Conservation (phyloP, 2,329 filamentous ascomycete species). For the Thielaviopsis punctulata region DNA sequence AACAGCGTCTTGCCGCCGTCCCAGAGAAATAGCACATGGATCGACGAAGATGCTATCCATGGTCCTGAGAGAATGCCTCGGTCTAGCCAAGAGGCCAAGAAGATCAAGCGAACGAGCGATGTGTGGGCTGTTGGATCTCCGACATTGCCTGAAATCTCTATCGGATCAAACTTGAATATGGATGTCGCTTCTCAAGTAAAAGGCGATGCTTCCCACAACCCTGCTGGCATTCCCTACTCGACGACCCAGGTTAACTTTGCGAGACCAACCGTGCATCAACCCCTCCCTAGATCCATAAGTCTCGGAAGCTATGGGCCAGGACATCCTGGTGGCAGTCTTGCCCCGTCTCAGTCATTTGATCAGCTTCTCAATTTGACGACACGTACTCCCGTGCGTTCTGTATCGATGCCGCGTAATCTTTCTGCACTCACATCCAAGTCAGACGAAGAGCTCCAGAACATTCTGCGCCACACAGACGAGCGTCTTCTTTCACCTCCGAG, state of each 20-base stretch:
- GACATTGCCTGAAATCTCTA: slow-evolving; percentile 5
- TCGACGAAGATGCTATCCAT: slow-evolving; percentile 8
- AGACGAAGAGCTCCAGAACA: slow-evolving; percentile 32
- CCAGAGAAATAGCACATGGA: neutral
- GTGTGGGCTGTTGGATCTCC: slow-evolving; percentile 5
- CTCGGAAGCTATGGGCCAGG: neutral
- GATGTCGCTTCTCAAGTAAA: neutral
- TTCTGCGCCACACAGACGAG: slow-evolving; percentile 35
- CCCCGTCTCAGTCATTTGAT: neutral
- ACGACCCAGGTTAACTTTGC: neutral
- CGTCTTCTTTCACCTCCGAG: slow-evolving; percentile 20
- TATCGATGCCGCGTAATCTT: neutral
- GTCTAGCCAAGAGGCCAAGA: neutral
- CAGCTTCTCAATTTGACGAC: neutral
- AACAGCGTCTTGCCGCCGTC: neutral
- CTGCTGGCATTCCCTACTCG: neutral
- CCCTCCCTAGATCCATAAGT: neutral
- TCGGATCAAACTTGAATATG: neutral
- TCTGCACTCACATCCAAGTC: slow-evolving; percentile 14
- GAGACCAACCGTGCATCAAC: neutral
- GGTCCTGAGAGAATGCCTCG: neutral
- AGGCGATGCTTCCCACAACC: neutral
- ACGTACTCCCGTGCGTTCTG: neutral
- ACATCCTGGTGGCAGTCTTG: neutral
- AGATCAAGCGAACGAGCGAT: neutral